Conservation (phyloP, 73 alveolate genomes). For the Diophrys appendiculata region DNA sequence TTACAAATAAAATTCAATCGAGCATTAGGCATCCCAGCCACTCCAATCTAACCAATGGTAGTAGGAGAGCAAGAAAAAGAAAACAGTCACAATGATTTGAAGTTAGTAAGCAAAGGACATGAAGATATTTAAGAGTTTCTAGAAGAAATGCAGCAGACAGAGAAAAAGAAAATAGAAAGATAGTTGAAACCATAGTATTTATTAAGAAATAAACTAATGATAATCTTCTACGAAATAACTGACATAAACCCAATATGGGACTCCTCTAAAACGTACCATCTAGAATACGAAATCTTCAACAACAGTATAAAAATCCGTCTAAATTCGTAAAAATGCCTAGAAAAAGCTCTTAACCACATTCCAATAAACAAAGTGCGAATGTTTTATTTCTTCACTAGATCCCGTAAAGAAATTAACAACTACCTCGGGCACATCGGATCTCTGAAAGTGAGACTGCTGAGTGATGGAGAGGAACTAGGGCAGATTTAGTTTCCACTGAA, state of each 20-base stretch:
- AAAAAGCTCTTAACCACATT: conserved; percentile 14
- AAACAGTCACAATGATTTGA: too few relatives aligned
- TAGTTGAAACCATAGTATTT: background rate
- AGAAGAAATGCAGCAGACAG: background rate
- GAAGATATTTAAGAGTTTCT: conserved; percentile 22
- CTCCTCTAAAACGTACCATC: conserved; percentile 32
- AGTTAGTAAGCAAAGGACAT: too few relatives aligned
- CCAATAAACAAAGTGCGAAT: conserved; percentile 65
- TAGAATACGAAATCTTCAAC: conserved; percentile 62
- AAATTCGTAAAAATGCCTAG: conserved; percentile 38
- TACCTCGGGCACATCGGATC: background rate
- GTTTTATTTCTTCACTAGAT: conserved; percentile 68
- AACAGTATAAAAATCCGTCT: conserved; percentile 23
- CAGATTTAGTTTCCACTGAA: conserved; percentile 5
- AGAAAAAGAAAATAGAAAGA: background rate
- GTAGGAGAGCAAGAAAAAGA: conserved; percentile 1
- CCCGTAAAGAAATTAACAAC: conserved; percentile 21
- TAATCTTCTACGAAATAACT: conserved; percentile 43
- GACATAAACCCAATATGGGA: conserved; percentile 27
- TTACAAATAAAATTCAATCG: conserved; percentile 42
- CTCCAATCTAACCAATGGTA: background rate
- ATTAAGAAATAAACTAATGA: conserved; percentile 18
- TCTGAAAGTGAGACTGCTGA: conserved; percentile 26
- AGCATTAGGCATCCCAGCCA: conserved; percentile 46
- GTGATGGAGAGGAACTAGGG: conserved; percentile 24